Percentiles rank a stretch among this genome's conserved stretches.
Evolutionary conservation across 371 early-diverging fungal genomes (phyloP).

Genomic region (Apophysomyces elegans): DNA sequence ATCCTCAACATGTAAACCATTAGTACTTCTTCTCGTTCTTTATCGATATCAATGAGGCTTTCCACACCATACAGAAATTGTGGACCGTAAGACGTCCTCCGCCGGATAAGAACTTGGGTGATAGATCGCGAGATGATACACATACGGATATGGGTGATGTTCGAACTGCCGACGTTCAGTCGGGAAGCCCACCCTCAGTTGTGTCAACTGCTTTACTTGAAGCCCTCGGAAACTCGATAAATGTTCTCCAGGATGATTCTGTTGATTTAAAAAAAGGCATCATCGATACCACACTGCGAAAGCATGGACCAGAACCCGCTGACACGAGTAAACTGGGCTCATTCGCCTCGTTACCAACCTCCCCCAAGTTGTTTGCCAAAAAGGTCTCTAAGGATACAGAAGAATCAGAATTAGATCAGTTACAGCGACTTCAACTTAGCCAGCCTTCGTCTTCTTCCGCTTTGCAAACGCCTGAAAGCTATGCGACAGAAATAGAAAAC

Average conservation of each 20-base stretch:
- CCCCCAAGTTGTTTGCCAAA: neutral
- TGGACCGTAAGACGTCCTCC: conserved; percentile 17
- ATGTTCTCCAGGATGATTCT: neutral
- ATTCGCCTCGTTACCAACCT: neutral
- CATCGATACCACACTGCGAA: neutral
- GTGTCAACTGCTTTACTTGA: conserved; percentile 23
- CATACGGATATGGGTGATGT: conserved; percentile 5
- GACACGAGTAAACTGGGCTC: neutral
- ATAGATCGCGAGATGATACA: conserved; percentile 4
- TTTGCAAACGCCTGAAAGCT: neutral
- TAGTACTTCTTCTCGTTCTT: conserved; percentile 77
- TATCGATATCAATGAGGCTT: conserved; percentile 41
- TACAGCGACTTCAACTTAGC: neutral
- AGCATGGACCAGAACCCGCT: neutral
- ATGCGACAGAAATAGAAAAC: neutral
- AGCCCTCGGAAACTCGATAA: conserved; percentile 9
- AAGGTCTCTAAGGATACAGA: neutral
- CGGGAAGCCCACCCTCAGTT: conserved; percentile 18
- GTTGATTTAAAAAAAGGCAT: neutral
- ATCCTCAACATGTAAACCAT: neutral
- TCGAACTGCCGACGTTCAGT: conserved; percentile 9
- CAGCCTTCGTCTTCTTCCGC: neutral
- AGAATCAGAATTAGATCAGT: neutral
- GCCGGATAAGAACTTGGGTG: neutral
- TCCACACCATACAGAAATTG: conserved; percentile 26